phyloP scores from a whole-genome alignment of 495 filamentous ascomycete species.

The Aspergillus cavernicola region DNA sequence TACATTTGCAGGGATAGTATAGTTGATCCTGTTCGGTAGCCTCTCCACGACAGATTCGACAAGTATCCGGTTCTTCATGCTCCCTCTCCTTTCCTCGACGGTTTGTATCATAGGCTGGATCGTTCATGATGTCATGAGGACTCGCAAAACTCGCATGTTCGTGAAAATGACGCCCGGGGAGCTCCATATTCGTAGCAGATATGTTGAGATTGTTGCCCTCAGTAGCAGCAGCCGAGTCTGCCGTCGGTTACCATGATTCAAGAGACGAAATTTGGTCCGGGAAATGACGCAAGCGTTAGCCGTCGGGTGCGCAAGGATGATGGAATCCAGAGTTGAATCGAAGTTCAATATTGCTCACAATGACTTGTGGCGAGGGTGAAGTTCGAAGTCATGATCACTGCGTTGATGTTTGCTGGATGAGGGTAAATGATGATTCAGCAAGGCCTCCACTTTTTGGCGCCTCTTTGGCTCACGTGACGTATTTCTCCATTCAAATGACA shows the following conservation, averaged over 20 bases:
- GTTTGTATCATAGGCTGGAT: constrained; percentile 48
- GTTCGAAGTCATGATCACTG: background rate
- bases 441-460: background rate
- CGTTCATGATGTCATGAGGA: constrained; percentile 63
- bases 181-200: constrained; percentile 25
- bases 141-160: constrained; percentile 18
- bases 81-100: constrained; percentile 38
- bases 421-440: constrained; percentile 13
- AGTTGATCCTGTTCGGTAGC: constrained; percentile 78
- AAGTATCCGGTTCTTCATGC: constrained; percentile 65
- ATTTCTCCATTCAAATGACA: background rate
- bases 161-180: constrained; percentile 15
- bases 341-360: background rate
- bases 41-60: constrained; percentile 92
- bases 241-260: constrained; percentile 23
- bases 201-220: constrained; percentile 21
- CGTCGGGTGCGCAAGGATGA: too few species aligned
- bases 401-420: background rate
- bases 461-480: background rate
- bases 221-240: constrained; percentile 12
- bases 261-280: background rate
- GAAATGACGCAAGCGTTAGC: constrained; percentile 1
- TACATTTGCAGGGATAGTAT: constrained; percentile 98
- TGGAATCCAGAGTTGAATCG: background rate
- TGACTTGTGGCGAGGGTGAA: background rate